phyloP scores from a whole-genome alignment of 345 rosid species.

The Ceriops zippeliana region DNA sequence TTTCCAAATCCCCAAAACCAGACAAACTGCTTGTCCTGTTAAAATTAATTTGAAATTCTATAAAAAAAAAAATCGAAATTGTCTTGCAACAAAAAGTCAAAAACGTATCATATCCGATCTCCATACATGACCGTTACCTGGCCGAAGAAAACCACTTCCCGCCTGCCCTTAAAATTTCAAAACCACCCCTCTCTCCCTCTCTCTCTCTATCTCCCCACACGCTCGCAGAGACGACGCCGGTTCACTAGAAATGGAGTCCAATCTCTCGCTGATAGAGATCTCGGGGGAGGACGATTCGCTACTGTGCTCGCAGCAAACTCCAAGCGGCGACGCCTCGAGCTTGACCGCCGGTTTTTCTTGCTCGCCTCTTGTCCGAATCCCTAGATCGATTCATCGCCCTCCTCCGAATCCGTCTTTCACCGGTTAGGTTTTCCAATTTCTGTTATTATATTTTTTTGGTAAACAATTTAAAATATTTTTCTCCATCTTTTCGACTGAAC shows the following conservation, averaged over 20 bases:
- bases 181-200: neutral
- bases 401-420: constrained; percentile 22
- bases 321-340: constrained; percentile 24
- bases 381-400: constrained; percentile 38
- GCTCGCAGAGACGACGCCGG: neutral
- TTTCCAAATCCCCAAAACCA: too few relatives aligned
- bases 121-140: neutral
- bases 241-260: constrained; percentile 46
- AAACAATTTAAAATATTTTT: neutral
- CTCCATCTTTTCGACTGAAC: neutral
- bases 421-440: constrained; percentile 30
- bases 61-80: too few relatives aligned
- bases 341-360: constrained; percentile 40
- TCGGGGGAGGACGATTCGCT: constrained; percentile 63
- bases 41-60: too few relatives aligned
- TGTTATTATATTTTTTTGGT: too few relatives aligned
- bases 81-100: neutral
- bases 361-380: constrained; percentile 60
- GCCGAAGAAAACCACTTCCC: constrained; percentile 3
- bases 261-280: constrained; percentile 59
- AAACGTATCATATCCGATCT: neutral
- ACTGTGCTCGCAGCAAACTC: constrained; percentile 28
- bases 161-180: constrained; percentile 28
- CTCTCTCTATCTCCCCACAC: neutral
- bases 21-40: too few relatives aligned